Evolutionary conservation across 305 asterid genomes (phyloP), one percentile per base, ranked within the genome.

Genomic region (Euphrasia arctica): DNA sequence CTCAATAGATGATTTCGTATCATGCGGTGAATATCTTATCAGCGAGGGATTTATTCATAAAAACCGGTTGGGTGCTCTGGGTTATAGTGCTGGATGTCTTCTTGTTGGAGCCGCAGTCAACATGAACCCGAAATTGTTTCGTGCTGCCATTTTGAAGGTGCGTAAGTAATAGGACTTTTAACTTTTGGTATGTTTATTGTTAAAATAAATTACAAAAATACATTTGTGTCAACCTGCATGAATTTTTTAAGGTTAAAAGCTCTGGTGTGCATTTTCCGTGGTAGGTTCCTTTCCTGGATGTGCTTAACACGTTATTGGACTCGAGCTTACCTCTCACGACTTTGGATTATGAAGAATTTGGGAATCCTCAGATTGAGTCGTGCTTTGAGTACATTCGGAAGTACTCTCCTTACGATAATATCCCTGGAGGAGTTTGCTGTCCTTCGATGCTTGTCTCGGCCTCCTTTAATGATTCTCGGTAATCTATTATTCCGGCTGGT

Each of bases 201-300:
- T 39, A 0, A 10, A 15, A 3, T 51, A 51, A 51, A 51, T 49
- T 49, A 51, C 29, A 51, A 51, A 51, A 42, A 42, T 9, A 42
- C n/a, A 1, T 42, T 42, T 42, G 3, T 42, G 11, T 42, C 10
- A 36, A 36, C 42, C 42, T 36, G 9, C 42, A 36, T 36, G 42
- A 36, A 36, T 0, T 0, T 36, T 36, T 36, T 36, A 36, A 36
- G 10, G 49, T 54, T 29, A 34, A 65, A 69, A 43, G 3, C 12
- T 14, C 51, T 58, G 49, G 52, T 71, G 72, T 59, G 55, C 51
- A 68, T 18, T 61, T 64, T 63, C 55, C 45, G n/a, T 58, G 6
- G 55, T 57, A 93, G 97, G 97, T 86, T 67, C 99, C 96, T 66
- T 93, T 93, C 67, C 88, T 90, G 4, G 99, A 90, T 62, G 82